Conservation (phyloP, 306 rosid genomes). For the Ormosia emarginata region DNA sequence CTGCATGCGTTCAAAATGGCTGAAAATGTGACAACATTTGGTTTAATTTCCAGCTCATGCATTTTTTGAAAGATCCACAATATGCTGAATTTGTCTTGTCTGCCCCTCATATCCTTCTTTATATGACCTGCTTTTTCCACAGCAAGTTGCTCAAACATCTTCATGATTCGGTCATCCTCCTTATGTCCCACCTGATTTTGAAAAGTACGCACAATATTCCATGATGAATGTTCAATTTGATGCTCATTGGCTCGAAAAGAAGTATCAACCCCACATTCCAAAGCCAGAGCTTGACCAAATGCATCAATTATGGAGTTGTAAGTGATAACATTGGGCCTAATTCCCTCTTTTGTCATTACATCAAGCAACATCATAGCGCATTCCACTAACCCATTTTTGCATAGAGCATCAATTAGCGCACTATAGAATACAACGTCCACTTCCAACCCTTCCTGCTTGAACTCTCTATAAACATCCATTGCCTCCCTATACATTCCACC, state of each 20-base stretch:
- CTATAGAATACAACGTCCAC: conserved; percentile 89
- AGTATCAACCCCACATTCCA: conserved; percentile 31
- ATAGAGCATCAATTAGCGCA: conserved; percentile 70
- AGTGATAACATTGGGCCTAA: conserved; percentile 83
- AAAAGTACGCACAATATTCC: background rate
- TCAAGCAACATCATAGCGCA: conserved; percentile 79
- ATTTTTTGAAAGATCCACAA: conserved; percentile 65
- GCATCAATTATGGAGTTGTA: conserved; percentile 83
- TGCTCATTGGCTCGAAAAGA: conserved; percentile 10
- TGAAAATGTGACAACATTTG: conserved; percentile 61
- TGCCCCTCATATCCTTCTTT: conserved; percentile 33
- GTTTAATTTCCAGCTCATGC: conserved; percentile 45
- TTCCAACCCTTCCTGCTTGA: conserved; percentile 63
- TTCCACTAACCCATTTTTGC: conserved; percentile 66
- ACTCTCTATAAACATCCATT: conserved; percentile 62
- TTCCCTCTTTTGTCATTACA: conserved; percentile 82
- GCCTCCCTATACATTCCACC: conserved; percentile 75
- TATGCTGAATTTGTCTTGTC: conserved; percentile 30
- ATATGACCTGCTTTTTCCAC: conserved; percentile 51
- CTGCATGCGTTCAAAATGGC: conserved; percentile 97
- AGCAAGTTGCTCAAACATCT: conserved; percentile 51
- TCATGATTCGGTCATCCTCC: conserved; percentile 25
- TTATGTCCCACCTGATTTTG: background rate
- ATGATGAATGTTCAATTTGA: background rate
- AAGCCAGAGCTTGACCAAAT: conserved; percentile 46